Evolutionary conservation across 2,329 filamentous ascomycete species (phyloP), one percentile per base, ranked within the genome.

Genomic region (Xylaria sp.): DNA sequence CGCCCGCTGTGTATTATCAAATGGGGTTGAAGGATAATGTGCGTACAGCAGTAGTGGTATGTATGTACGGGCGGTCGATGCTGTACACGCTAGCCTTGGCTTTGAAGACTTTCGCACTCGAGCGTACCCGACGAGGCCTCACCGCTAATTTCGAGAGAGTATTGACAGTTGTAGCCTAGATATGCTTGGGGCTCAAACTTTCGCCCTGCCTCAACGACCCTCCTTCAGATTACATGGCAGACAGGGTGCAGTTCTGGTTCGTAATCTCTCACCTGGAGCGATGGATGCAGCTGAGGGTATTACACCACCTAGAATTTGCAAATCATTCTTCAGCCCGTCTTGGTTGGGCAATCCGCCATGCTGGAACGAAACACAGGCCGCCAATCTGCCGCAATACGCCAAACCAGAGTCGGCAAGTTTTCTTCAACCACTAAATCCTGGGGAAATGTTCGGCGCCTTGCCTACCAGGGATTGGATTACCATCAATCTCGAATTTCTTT

Each of bases 391-490:
- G 63, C 49, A 54, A 31, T 59, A 31, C 59, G 47, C 59, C 60
- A 65, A 56, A 58, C 63, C 60, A 43, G 58, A 29, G 56, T 56
- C 37, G 63, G 60, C 60, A 54, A 60, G 56, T 57, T 60, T 35
- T 56, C 55, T 62, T 60, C 43, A 64, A 66, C 61, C 64, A 58
- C 58, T 53, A 62, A 59, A 64, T 66, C 62, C 54, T 64, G 64
- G 64, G 64, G 64, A 66, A 66, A 53, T 43, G 17, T 31, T 55
- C 54, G 23, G 51, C 64, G 61, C 61, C 46, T 61, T 66, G 35
- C 63, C 64, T 19, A 19, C 51, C 41, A 49, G 27, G 61, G 57
- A 38, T 48, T 57, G 49, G 64, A 54, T 57, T 44, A 51, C 25
- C 46, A 46, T 49, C 47, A 35, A 54, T 49, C 52, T 57, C 31